These are phyloP conservation scores for Paradendryphiella salina DNA, from an alignment of 2,329 filamentous ascomycete species.

Conservation along the genomic window DNA sequence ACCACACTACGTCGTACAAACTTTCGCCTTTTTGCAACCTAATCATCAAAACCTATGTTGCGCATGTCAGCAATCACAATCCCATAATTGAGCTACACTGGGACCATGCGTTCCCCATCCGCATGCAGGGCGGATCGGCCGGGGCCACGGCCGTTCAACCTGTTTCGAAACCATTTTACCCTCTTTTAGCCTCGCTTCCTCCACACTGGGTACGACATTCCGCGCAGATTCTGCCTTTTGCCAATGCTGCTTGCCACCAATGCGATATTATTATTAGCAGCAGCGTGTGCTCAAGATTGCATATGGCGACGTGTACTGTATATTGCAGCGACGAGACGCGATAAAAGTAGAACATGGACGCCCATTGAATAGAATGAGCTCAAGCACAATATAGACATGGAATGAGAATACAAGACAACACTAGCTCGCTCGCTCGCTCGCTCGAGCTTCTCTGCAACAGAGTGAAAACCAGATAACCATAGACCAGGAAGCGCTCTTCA, in stretches of 20 bases:
- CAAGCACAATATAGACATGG: too few relatives aligned
- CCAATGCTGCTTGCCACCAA: not conserved
- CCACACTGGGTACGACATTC: slow-evolving; percentile 1
- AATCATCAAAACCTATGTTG: slow-evolving; percentile 16
- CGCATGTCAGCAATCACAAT: slow-evolving; percentile 5
- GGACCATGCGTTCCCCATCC: slow-evolving; percentile 29
- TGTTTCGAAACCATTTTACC: slow-evolving; percentile 37
- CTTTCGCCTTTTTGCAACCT: slow-evolving; percentile 2
- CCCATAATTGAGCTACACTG: slow-evolving; percentile 17
- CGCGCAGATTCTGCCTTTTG: slow-evolving; percentile 7
- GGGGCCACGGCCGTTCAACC: slow-evolving; percentile 15
- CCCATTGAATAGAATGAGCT: too few relatives aligned
- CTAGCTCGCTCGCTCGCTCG: not conserved
- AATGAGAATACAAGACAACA: not conserved
- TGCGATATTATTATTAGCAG: slow-evolving; percentile 11
- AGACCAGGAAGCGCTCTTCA: too few relatives aligned
- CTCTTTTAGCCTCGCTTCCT: slow-evolving; percentile 24
- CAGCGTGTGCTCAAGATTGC: not conserved
- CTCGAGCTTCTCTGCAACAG: not conserved
- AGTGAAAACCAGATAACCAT: too few relatives aligned
- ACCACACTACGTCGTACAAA: not conserved
- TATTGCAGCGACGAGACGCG: not conserved
- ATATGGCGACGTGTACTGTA: not conserved
- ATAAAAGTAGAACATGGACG: not conserved
- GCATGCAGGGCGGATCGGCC: slow-evolving; percentile 18